A percentile compares a stretch with the other conserved stretches of the same genome.
These are phyloP conservation scores for Cladosporium cucumerinum DNA, from an alignment of 2,329 filamentous ascomycete species.

Conservation along the genomic window DNA sequence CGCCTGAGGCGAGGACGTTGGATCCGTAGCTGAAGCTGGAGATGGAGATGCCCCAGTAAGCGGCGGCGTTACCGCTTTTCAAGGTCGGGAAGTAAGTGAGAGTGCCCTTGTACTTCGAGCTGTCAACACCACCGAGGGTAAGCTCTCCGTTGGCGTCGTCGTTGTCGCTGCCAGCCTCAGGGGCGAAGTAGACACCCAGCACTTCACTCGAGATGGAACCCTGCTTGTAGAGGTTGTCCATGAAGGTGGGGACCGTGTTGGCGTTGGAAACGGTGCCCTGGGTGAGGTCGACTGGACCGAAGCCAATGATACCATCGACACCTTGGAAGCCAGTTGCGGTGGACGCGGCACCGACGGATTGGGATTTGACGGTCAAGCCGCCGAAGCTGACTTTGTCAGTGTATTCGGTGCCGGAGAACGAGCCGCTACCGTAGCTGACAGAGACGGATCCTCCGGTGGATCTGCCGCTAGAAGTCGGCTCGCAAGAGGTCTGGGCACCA, in stretches of 20 bases:
- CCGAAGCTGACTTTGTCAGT: constrained; percentile 21
- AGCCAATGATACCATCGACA: constrained; percentile 23
- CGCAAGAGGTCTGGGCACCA: constrained; percentile 22
- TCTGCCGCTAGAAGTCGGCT: constrained; percentile 20
- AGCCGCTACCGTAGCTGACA: constrained; percentile 23
- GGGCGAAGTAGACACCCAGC: constrained; percentile 24
- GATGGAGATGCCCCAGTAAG: constrained; percentile 24
- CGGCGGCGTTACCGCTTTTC: background rate
- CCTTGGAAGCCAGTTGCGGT: constrained; percentile 18
- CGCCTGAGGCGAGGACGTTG: constrained; percentile 26
- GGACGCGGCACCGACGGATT: constrained; percentile 21
- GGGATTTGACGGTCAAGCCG: constrained; percentile 19
- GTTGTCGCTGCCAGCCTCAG: constrained; percentile 22
- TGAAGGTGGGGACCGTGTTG: constrained; percentile 24
- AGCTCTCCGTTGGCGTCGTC: constrained; percentile 23
- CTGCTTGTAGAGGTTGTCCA: constrained; percentile 24
- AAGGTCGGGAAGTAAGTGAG: constrained; percentile 8
- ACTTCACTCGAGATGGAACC: constrained; percentile 22
- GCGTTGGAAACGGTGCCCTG: constrained; percentile 22
- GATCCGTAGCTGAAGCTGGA: constrained; percentile 21
- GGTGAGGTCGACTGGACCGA: constrained; percentile 22
- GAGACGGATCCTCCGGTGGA: constrained; percentile 19
- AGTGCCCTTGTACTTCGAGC: constrained; percentile 14
- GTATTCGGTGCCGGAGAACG: constrained; percentile 23
- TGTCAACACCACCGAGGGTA: constrained; percentile 19